A percentile compares a stretch with the other conserved stretches of the same genome.
Conservation (phyloP, 768 basidiomycete genomes). For the Pleurotus djamor region DNA sequence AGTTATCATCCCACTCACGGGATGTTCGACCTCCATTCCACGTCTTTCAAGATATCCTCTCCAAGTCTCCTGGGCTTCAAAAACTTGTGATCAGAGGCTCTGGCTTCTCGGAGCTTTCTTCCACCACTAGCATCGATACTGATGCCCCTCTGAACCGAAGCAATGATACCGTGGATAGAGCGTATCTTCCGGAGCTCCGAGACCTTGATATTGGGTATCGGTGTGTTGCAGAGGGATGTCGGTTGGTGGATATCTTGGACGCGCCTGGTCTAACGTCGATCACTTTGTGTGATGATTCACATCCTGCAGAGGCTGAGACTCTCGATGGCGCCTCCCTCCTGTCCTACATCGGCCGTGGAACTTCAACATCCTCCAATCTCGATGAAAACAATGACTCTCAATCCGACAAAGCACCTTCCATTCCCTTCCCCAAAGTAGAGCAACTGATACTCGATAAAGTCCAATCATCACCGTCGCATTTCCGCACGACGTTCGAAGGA, state of each 20-base stretch:
- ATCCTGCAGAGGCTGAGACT: constrained; percentile 36
- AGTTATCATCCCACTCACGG: constrained; percentile 49
- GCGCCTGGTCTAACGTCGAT: constrained; percentile 36
- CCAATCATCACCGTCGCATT: constrained; percentile 27
- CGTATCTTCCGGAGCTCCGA: constrained; percentile 27
- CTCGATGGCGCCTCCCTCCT: constrained; percentile 38
- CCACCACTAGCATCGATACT: constrained; percentile 20
- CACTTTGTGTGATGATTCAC: constrained; percentile 41
- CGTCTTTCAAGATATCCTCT: constrained; percentile 42
- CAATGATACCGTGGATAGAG: constrained; percentile 9
- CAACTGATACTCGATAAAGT: constrained; percentile 32
- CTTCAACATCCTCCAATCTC: constrained; percentile 12
- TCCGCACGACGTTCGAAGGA: constrained; percentile 29
- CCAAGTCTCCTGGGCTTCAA: constrained; percentile 34
- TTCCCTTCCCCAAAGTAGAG: constrained; percentile 31
- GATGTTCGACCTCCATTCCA: constrained; percentile 50
- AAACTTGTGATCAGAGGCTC: constrained; percentile 47
- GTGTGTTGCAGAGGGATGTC: constrained; percentile 30
- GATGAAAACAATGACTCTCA: background rate
- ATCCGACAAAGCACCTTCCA: constrained; percentile 8
- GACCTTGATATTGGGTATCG: constrained; percentile 44
- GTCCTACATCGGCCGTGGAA: constrained; percentile 28
- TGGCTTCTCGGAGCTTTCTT: constrained; percentile 20
- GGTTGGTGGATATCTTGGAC: constrained; percentile 36
- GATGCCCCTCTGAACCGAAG: background rate